Percentiles rank a stretch among this genome's conserved stretches.
These are phyloP conservation scores for Leccinum imitatum DNA, from an alignment of 768 basidiomycete species.

Conservation along the genomic window DNA sequence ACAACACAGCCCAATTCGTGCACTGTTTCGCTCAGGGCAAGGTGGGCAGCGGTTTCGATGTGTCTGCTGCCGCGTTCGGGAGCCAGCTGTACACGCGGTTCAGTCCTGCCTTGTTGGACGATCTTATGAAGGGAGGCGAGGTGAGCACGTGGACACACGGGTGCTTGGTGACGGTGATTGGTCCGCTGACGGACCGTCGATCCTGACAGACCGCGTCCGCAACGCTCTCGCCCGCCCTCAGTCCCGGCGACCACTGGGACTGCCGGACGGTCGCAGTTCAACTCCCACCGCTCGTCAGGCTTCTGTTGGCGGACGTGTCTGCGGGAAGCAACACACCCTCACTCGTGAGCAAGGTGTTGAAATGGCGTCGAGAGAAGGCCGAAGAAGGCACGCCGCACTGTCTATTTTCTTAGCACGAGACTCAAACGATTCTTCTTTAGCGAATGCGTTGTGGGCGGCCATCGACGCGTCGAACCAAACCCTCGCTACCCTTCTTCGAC, in stretches of 20 bases:
- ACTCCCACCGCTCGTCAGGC: conserved; percentile 78
- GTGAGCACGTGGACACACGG: conserved; percentile 15
- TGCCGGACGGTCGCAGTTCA: conserved; percentile 65
- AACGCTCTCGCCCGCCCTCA: conserved; percentile 46
- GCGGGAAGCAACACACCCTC: conserved; percentile 96
- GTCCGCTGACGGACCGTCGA: conserved; percentile 1
- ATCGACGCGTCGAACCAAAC: conserved; percentile 63
- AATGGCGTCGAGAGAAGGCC: conserved; percentile 74
- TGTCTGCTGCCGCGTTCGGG: conserved; percentile 90
- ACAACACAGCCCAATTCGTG: conserved; percentile 92
- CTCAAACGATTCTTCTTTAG: conserved; percentile 34
- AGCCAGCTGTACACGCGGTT: conserved; percentile 93
- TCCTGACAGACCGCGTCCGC: conserved; percentile 15
- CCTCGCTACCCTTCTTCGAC: conserved; percentile 50
- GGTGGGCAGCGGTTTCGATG: conserved; percentile 97
- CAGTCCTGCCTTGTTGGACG: conserved; percentile 48
- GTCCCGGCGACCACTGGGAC: conserved; percentile 66
- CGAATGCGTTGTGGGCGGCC: conserved; percentile 61
- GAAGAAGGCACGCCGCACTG: conserved; percentile 45
- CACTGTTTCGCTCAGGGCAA: conserved; percentile 98
- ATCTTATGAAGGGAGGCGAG: conserved; percentile 23
- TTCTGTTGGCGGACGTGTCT: conserved; percentile 94
- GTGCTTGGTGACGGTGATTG: neutral
- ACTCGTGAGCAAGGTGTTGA: conserved; percentile 86
- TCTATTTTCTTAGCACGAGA: neutral